Percentiles rank a stretch among this genome's conserved stretches.
Evolutionary conservation across 177 flowering plant genomes (phyloP).

Genomic region (Vitis hybrid): DNA sequence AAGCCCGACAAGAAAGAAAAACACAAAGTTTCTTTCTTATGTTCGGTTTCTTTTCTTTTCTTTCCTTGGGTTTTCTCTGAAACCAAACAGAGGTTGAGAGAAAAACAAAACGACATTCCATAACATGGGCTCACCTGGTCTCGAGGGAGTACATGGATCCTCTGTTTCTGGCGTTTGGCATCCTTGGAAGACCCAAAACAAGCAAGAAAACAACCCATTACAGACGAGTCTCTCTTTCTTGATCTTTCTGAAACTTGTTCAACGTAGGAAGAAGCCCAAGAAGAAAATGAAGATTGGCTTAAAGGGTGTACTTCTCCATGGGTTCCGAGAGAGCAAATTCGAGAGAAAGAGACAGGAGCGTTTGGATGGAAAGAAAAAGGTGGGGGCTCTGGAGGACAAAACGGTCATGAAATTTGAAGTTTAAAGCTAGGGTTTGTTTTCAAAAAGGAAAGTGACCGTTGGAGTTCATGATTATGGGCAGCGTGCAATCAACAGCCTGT

Average conservation of each 20-base stretch:
- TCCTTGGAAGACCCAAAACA: constrained; percentile 58
- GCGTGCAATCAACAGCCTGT: constrained; percentile 8
- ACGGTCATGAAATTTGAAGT: constrained; percentile 20
- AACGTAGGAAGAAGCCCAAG: neutral
- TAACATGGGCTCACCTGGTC: constrained; percentile 25
- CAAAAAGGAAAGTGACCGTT: constrained; percentile 31
- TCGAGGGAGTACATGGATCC: constrained; percentile 31
- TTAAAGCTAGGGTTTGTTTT: neutral
- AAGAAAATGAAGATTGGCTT: neutral
- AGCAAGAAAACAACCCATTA: constrained; percentile 69
- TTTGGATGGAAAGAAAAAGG: neutral
- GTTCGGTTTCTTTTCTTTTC: neutral
- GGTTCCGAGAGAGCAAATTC: constrained; percentile 8
- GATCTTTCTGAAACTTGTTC: neutral
- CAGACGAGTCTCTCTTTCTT: constrained; percentile 2
- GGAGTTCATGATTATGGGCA: neutral
- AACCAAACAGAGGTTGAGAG: constrained; percentile 5
- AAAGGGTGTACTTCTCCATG: constrained; percentile 3
- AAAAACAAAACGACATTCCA: neutral
- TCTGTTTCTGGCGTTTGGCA: constrained; percentile 26
- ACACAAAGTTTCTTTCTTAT: neutral
- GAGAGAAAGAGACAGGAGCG: constrained; percentile 13
- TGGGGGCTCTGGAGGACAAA: constrained; percentile 12
- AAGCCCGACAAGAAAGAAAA: neutral
- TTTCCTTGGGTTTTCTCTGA: neutral